These are phyloP conservation scores for Penicillium riverlandense DNA, from an alignment of 495 filamentous ascomycete species.

Conservation along the genomic window DNA sequence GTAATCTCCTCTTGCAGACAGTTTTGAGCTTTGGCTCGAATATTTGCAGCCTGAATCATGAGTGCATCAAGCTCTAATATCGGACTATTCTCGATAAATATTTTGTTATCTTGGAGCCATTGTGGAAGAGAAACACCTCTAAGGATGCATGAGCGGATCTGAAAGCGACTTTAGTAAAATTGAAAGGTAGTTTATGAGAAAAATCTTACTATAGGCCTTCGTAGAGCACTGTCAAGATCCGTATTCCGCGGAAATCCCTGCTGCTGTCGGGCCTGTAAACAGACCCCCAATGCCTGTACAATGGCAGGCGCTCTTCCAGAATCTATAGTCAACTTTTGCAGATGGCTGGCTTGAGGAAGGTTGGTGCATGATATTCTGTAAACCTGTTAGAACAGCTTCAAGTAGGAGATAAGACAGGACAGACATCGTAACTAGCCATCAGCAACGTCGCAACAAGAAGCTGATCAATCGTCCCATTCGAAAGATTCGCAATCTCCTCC, in stretches of 20 bases:
- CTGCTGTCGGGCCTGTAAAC: slow-evolving; percentile 13
- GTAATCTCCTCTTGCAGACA: neutral
- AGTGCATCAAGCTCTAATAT: neutral
- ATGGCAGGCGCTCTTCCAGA: neutral
- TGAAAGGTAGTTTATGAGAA: neutral
- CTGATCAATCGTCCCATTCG: slow-evolving; percentile 19
- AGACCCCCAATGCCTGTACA: slow-evolving; percentile 16
- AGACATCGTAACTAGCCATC: slow-evolving; percentile 21
- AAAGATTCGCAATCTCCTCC: slow-evolving; percentile 3
- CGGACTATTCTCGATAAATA: slow-evolving; percentile 7
- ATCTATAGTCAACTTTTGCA: too few species aligned
- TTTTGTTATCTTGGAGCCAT: slow-evolving; percentile 13
- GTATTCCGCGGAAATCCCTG: slow-evolving; percentile 10
- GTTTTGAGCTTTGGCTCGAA: neutral
- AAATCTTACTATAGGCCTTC: neutral
- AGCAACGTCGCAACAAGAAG: slow-evolving; percentile 22
- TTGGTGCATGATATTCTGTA: slow-evolving; percentile 11
- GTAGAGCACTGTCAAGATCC: slow-evolving; percentile 16
- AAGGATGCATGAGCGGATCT: slow-evolving; percentile 9
- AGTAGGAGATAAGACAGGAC: neutral
- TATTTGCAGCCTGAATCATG: neutral
- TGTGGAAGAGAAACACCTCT: slow-evolving; percentile 2
- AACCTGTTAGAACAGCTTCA: neutral
- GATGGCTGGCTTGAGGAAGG: too few species aligned
- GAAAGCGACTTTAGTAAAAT: slow-evolving; percentile 3